Conservation (phyloP, 1,139 yeast species). For the Ogataea hybrid region DNA sequence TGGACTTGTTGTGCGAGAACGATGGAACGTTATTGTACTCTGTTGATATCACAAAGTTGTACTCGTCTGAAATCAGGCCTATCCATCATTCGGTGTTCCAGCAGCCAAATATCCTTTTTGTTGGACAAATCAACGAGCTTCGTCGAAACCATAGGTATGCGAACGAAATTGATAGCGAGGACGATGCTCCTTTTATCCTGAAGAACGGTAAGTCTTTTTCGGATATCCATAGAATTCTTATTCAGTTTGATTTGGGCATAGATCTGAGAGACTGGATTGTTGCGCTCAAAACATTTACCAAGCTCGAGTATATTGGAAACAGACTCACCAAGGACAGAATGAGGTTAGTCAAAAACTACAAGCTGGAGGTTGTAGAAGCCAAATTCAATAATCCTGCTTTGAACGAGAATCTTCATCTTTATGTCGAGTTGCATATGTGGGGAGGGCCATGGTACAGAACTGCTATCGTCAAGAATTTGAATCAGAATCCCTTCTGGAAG, state of each 20-base stretch:
- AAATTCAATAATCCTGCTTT: slow-evolving; percentile 36
- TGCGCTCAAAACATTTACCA: slow-evolving; percentile 66
- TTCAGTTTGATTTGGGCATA: slow-evolving; percentile 65
- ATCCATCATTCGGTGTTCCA: slow-evolving; percentile 69
- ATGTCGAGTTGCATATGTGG: slow-evolving; percentile 67
- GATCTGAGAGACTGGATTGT: slow-evolving; percentile 87
- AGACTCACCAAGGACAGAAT: slow-evolving; percentile 38
- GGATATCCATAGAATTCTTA: slow-evolving; percentile 39
- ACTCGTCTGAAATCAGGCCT: slow-evolving; percentile 66
- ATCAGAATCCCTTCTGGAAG: slow-evolving; percentile 65
- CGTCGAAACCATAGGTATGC: slow-evolving; percentile 42
- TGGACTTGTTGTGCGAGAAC: slow-evolving; percentile 60
- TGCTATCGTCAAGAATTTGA: slow-evolving; percentile 49
- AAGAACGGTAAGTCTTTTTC: slow-evolving; percentile 20
- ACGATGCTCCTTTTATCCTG: slow-evolving; percentile 6
- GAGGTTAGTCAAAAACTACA: slow-evolving; percentile 54
- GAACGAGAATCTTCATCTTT: slow-evolving; percentile 32
- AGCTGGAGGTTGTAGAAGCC: slow-evolving; percentile 68
- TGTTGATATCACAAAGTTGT: slow-evolving; percentile 53
- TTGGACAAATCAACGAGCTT: slow-evolving; percentile 56
- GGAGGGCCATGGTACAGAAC: slow-evolving; percentile 69
- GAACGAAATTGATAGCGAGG: slow-evolving; percentile 25
- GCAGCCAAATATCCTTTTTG: slow-evolving; percentile 52
- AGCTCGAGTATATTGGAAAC: slow-evolving; percentile 51
- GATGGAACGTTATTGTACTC: slow-evolving; percentile 67